Conservation (phyloP, 805 yeast species). For the Kockiozyma suomiensis region DNA sequence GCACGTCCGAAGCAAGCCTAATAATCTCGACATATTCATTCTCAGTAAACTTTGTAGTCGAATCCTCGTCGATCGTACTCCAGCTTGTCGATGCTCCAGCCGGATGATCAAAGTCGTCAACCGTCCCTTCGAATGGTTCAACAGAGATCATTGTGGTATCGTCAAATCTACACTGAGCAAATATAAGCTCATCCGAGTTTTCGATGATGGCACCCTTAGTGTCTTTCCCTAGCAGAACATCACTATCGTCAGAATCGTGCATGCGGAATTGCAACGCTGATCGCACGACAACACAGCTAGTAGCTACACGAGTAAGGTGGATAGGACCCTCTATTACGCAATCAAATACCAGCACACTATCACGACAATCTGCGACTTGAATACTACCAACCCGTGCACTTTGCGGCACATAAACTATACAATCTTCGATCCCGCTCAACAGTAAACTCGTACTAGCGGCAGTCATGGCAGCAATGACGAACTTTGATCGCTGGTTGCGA, state of each 20-base stretch:
- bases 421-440: slow-evolving; percentile 3
- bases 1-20: not conserved
- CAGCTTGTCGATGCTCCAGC: slow-evolving; percentile 18
- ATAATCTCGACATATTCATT: not conserved
- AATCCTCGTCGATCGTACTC: slow-evolving; percentile 18
- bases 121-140: slow-evolving; percentile 12
- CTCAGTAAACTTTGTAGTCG: slow-evolving; percentile 20
- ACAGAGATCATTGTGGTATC: not conserved
- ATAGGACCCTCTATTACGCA: slow-evolving; percentile 25
- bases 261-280: slow-evolving; percentile 27
- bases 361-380: slow-evolving; percentile 11
- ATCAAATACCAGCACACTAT: slow-evolving; percentile 14
- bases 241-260: slow-evolving; percentile 23
- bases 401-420: slow-evolving; percentile 15
- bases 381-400: slow-evolving; percentile 1
- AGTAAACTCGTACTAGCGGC: slow-evolving; percentile 3
- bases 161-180: slow-evolving; percentile 10
- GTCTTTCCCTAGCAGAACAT: slow-evolving; percentile 8
- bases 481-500: not conserved
- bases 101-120: slow-evolving; percentile 41
- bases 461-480: not conserved
- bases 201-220: slow-evolving; percentile 24
- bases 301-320: slow-evolving; percentile 14
- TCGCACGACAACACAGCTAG: slow-evolving; percentile 12
- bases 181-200: slow-evolving; percentile 14